These are phyloP conservation scores for Scleromitrula shiraiana DNA, from an alignment of 2,329 filamentous ascomycete species.

Conservation along the genomic window DNA sequence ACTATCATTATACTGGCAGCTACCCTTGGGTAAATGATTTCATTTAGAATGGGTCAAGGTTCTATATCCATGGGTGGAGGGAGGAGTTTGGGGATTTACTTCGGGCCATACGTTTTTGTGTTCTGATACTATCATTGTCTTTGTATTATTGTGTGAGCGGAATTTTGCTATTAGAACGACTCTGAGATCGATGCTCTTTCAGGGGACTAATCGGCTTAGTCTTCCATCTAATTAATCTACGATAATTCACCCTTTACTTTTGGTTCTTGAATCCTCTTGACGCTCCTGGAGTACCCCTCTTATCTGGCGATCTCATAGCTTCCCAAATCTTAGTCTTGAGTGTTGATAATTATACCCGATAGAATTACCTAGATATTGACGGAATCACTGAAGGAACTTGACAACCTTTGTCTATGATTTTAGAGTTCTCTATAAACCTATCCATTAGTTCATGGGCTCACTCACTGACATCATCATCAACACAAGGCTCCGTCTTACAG, in stretches of 20 bases:
- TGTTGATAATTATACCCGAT: too few relatives aligned
- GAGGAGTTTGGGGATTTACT: constrained; percentile 11
- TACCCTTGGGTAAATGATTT: constrained; percentile 54
- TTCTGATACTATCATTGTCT: not conserved
- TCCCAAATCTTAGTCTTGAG: too few relatives aligned
- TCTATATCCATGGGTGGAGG: constrained; percentile 8
- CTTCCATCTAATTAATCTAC: constrained; percentile 1
- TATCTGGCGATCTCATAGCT: too few relatives aligned
- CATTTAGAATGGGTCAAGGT: not conserved
- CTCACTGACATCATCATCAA: constrained; percentile 13
- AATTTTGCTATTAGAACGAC: constrained; percentile 1
- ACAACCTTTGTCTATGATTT: not conserved
- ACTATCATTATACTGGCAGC: constrained; percentile 85
- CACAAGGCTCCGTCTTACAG: constrained; percentile 8
- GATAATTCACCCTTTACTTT: too few relatives aligned
- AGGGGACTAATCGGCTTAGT: too few relatives aligned
- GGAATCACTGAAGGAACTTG: not conserved
- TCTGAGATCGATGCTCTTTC: not conserved
- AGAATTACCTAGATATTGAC: too few relatives aligned
- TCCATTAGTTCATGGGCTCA: not conserved
- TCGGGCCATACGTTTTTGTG: not conserved
- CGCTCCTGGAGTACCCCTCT: too few relatives aligned
- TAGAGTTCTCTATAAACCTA: not conserved
- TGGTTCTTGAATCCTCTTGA: not conserved
- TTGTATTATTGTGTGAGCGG: not conserved